Conservation (phyloP, 1,284 basidiomycete genomes). For the Mycosarcoma maydis region DNA sequence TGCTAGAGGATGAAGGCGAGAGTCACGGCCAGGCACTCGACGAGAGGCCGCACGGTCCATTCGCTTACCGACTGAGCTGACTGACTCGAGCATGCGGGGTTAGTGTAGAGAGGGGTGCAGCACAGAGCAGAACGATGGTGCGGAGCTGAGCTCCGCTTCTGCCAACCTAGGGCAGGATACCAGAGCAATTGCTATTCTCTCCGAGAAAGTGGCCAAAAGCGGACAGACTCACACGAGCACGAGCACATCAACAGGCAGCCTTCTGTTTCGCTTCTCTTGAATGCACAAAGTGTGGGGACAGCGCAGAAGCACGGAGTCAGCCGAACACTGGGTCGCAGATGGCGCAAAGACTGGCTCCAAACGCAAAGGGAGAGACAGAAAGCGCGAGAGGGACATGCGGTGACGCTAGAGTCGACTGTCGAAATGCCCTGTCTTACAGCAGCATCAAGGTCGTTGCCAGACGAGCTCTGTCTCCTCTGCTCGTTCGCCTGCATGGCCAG, state of each 20-base stretch:
- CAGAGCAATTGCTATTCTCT: too few relatives aligned
- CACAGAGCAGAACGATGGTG: neutral
- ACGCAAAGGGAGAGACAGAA: too few relatives aligned
- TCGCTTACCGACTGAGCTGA: neutral
- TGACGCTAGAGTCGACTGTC: neutral
- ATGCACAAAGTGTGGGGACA: neutral
- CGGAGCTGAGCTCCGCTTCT: too few relatives aligned
- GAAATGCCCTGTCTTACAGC: neutral
- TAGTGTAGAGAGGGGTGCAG: neutral
- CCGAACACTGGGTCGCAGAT: conserved; percentile 2
- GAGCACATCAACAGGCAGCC: neutral
- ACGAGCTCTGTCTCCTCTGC: neutral
- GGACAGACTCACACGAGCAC: neutral
- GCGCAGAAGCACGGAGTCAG: neutral
- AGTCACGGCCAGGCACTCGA: neutral
- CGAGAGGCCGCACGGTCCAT: conserved; percentile 1
- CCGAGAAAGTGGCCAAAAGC: too few relatives aligned
- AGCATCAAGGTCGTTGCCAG: too few relatives aligned
- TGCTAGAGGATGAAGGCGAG: neutral
- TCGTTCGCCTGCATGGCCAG: too few relatives aligned
- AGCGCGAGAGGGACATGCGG: too few relatives aligned
- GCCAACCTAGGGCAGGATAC: too few relatives aligned
- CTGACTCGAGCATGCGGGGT: neutral
- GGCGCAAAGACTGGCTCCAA: conserved; percentile 1
- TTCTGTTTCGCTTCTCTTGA: too few relatives aligned